These are phyloP conservation scores for Pilatotrama ljubarskyi DNA, from an alignment of 768 basidiomycete genomes.

Conservation along the genomic window DNA sequence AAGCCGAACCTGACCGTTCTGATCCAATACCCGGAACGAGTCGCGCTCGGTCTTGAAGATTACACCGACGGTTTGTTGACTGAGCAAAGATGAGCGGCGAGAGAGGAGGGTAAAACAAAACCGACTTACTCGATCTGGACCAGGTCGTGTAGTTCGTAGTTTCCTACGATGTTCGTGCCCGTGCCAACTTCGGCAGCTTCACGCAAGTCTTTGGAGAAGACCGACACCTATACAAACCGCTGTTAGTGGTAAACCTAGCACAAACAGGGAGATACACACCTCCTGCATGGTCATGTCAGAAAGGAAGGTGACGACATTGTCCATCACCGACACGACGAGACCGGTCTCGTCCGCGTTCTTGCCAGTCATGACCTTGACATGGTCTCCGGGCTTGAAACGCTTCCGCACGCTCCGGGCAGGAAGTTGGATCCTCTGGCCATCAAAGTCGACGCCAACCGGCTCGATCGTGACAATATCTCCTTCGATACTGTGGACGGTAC, in stretches of 20 bases:
- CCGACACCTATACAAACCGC: constrained; percentile 68
- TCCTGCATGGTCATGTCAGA: constrained; percentile 98
- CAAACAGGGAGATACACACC: constrained; percentile 43
- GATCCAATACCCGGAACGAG: constrained; percentile 94
- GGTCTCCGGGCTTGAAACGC: constrained; percentile 94
- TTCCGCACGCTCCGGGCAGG: constrained; percentile 90
- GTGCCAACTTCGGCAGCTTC: constrained; percentile 98
- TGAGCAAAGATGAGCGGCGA: constrained; percentile 33
- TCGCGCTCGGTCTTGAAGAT: constrained; percentile 97
- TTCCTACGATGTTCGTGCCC: constrained; percentile 83
- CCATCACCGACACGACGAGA: constrained; percentile 87
- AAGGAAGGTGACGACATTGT: constrained; percentile 91
- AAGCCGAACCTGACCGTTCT: constrained; percentile 84
- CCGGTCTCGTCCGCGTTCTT: constrained; percentile 95
- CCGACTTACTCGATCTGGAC: constrained; percentile 92
- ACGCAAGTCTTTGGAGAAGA: constrained; percentile 95
- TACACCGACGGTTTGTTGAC: constrained; percentile 91
- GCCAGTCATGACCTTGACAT: constrained; percentile 97
- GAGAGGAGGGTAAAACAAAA: neutral
- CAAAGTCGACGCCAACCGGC: constrained; percentile 78
- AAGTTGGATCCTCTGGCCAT: constrained; percentile 83
- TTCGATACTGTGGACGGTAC: constrained; percentile 86
- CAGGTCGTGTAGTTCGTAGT: constrained; percentile 94
- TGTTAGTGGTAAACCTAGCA: neutral
- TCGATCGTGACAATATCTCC: constrained; percentile 86